Evolutionary conservation across 106 monocot genomes (phyloP).

Genomic region (Dendrobium chrysotoxum): DNA sequence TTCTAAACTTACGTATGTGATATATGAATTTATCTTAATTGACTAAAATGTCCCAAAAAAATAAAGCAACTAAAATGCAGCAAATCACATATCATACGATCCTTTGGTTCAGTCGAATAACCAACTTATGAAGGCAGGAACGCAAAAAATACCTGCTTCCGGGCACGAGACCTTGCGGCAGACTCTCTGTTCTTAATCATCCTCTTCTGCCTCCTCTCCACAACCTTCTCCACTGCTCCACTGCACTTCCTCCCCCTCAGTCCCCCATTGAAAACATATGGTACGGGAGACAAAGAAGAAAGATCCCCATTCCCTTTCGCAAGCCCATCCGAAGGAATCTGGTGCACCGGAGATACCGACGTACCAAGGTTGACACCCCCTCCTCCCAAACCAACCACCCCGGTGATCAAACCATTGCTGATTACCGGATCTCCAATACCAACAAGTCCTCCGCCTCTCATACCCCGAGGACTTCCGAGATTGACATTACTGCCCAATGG

Average conservation of each 20-base stretch:
- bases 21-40: no score
- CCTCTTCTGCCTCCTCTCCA: constrained; percentile 27
- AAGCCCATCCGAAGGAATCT: constrained; percentile 11
- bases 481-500: background rate
- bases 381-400: constrained; percentile 28
- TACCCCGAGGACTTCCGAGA: background rate
- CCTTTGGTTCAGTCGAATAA: no score
- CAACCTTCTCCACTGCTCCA: constrained; percentile 27
- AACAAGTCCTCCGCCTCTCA: constrained; percentile 14
- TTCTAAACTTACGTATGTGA: no score
- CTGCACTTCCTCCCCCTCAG: constrained; percentile 36
- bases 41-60: no score
- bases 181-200: constrained; percentile 58
- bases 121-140: no score
- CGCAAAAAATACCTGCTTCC: constrained; percentile 46
- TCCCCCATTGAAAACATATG: constrained; percentile 26
- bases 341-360: constrained; percentile 9
- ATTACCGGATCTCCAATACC: constrained; percentile 24
- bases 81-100: no score
- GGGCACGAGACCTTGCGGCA: constrained; percentile 62
- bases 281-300: constrained; percentile 41
- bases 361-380: constrained; percentile 14
- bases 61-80: no score
- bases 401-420: constrained; percentile 27
- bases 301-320: constrained; percentile 22